These are phyloP conservation scores for Aspergillus japonicus DNA, from an alignment of 2,329 filamentous ascomycete genomes.

Conservation along the genomic window DNA sequence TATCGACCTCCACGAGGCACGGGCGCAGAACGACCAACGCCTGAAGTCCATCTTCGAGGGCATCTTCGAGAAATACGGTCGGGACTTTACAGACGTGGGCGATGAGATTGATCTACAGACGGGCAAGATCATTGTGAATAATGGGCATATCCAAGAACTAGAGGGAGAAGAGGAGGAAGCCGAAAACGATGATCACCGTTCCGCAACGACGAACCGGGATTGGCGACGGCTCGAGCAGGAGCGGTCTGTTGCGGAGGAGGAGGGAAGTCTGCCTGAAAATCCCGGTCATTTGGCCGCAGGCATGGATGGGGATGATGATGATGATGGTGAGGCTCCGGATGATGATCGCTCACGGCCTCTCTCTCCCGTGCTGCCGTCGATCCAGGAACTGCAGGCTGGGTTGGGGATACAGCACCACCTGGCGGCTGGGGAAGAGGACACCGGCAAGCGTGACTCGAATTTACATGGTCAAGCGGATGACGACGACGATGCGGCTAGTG, in stretches of 20 bases:
- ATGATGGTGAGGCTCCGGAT: constrained; percentile 47
- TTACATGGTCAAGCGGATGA: neutral
- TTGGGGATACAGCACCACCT: neutral
- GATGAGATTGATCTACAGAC: constrained; percentile 87
- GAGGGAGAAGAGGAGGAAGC: neutral
- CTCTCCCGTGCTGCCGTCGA: neutral
- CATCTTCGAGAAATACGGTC: constrained; percentile 86
- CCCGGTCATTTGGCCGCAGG: neutral
- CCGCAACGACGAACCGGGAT: no score
- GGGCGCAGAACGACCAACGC: constrained; percentile 65
- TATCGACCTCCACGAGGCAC: constrained; percentile 60
- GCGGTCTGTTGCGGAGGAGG: neutral
- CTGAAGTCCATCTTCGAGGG: constrained; percentile 82
- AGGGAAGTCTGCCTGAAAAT: neutral
- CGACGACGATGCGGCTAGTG: constrained; percentile 21
- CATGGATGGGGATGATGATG: constrained; percentile 54
- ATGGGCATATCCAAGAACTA: constrained; percentile 69
- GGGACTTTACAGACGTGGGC: constrained; percentile 76
- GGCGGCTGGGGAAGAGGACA: constrained; percentile 9
- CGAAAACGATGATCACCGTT: no score
- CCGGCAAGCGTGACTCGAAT: constrained; percentile 7
- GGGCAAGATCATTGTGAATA: constrained; percentile 81
- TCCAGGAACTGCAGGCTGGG: neutral
- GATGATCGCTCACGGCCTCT: constrained; percentile 33
- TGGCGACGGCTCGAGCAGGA: neutral